Conservation (phyloP, 208 protist species). For the Trypanosoma boissoni region DNA sequence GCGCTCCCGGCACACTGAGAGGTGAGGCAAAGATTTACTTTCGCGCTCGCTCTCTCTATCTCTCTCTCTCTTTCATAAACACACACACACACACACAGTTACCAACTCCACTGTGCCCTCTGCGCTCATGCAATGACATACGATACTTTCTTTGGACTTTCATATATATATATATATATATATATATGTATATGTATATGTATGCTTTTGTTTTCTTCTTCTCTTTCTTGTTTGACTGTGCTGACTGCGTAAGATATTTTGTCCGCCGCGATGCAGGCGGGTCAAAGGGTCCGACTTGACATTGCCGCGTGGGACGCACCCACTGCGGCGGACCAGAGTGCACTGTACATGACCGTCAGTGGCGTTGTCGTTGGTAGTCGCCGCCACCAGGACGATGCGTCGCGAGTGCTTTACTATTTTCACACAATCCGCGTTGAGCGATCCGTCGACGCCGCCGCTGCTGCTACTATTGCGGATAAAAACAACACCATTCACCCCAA, state of each 20-base stretch:
- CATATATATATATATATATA: too few species aligned
- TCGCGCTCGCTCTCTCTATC: too few species aligned
- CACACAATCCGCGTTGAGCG: slow-evolving; percentile 40
- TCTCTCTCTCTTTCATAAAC: too few species aligned
- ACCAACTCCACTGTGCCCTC: too few species aligned
- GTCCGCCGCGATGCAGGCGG: slow-evolving; percentile 25
- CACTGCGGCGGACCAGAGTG: neutral
- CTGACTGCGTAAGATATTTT: neutral
- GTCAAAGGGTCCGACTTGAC: slow-evolving; percentile 36
- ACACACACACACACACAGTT: too few species aligned
- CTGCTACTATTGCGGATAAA: slow-evolving; percentile 9
- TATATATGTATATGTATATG: too few species aligned
- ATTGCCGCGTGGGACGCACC: slow-evolving; percentile 11
- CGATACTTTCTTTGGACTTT: too few species aligned
- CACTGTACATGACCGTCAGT: slow-evolving; percentile 22
- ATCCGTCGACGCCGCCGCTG: slow-evolving; percentile 6
- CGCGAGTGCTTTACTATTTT: slow-evolving; percentile 52
- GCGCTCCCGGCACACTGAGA: neutral
- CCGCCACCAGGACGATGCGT: slow-evolving; percentile 42
- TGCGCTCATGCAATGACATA: too few species aligned
- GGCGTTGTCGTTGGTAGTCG: slow-evolving; percentile 41
- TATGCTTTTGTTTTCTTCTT: neutral
- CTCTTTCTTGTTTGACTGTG: neutral
- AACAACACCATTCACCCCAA: slow-evolving; percentile 22
- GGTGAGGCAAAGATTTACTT: too few species aligned